phyloP scores from a whole-genome alignment of 2,329 filamentous ascomycete species.

The Talaromyces funiculosus region DNA sequence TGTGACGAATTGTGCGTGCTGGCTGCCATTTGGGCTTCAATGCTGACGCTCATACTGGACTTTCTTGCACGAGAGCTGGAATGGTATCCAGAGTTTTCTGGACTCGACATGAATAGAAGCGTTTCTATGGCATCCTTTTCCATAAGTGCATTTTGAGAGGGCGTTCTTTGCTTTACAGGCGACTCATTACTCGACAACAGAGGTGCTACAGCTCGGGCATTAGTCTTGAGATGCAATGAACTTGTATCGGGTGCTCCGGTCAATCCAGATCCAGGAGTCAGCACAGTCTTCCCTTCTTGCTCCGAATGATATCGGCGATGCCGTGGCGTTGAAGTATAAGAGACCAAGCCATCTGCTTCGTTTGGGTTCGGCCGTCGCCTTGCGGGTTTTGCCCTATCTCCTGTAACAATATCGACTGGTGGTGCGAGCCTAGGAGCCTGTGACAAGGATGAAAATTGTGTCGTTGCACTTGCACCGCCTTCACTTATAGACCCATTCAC shows the following conservation, averaged over 20 bases:
- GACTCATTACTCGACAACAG: not conserved
- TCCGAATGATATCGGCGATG: conserved; percentile 31
- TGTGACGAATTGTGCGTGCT: conserved; percentile 20
- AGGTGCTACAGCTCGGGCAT: conserved; percentile 18
- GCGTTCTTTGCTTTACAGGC: conserved; percentile 25
- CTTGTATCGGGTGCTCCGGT: conserved; percentile 26
- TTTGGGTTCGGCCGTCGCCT: conserved; percentile 38
- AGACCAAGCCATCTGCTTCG: conserved; percentile 17
- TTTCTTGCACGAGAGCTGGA: conserved; percentile 29
- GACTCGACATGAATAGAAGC: conserved; percentile 47
- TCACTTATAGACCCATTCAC: conserved; percentile 2
- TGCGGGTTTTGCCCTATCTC: conserved; percentile 25
- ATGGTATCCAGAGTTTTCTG: conserved; percentile 42
- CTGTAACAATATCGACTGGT: conserved; percentile 36
- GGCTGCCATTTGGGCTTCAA: conserved; percentile 22
- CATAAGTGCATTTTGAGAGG: conserved; percentile 42
- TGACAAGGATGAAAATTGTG: conserved; percentile 13
- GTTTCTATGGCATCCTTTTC: conserved; percentile 49
- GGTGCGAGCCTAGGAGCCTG: conserved; percentile 36
- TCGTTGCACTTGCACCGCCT: not conserved
- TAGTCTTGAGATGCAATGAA: conserved; percentile 17
- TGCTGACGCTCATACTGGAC: conserved; percentile 18
- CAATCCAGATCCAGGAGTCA: conserved; percentile 12
- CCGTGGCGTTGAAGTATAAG: conserved; percentile 21
- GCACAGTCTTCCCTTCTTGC: conserved; percentile 22